phyloP scores from a whole-genome alignment of 345 rosid genomes.

The Toxicodendron radicans region DNA sequence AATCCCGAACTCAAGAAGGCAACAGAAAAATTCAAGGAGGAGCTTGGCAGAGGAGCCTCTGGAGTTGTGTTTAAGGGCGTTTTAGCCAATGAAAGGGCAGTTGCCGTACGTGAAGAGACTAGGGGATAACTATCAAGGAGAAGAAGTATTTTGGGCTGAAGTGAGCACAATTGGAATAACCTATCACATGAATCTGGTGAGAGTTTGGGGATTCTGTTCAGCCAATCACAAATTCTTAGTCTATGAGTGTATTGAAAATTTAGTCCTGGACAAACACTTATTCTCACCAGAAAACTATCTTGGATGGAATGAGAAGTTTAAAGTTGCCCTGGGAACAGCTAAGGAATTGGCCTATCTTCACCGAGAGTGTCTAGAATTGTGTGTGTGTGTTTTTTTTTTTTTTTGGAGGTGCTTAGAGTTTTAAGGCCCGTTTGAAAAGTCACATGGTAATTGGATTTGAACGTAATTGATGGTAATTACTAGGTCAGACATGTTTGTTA shows the following conservation, averaged over 20 bases:
- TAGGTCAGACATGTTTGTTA: no score
- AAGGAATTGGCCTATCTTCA: conserved; percentile 44
- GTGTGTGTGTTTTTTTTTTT: no score
- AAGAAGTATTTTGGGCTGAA: conserved; percentile 14
- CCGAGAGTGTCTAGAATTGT: conserved; percentile 36
- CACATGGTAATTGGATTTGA: no score
- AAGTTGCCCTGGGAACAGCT: conserved; percentile 42
- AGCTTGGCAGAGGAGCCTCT: conserved; percentile 44
- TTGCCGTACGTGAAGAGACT: conserved; percentile 53
- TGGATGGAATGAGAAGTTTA: conserved; percentile 38
- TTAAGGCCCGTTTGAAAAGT: no score
- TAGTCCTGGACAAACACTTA: conserved; percentile 38
- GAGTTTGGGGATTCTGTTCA: conserved; percentile 40
- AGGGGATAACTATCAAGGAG: background rate
- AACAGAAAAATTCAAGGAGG: conserved; percentile 3
- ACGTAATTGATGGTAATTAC: no score
- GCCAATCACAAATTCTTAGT: conserved; percentile 41
- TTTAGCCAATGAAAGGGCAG: conserved; percentile 36
- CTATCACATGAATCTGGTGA: conserved; percentile 28
- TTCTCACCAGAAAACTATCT: background rate
- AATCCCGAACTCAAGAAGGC: background rate
- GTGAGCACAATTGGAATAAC: conserved; percentile 36
- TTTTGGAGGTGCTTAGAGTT: no score
- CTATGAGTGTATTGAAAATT: conserved; percentile 42
- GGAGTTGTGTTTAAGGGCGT: conserved; percentile 45